A percentile compares a stretch with the other conserved stretches of the same genome.
Conservation (phyloP, 345 rosid species). For the Rhodamnia argentea region DNA sequence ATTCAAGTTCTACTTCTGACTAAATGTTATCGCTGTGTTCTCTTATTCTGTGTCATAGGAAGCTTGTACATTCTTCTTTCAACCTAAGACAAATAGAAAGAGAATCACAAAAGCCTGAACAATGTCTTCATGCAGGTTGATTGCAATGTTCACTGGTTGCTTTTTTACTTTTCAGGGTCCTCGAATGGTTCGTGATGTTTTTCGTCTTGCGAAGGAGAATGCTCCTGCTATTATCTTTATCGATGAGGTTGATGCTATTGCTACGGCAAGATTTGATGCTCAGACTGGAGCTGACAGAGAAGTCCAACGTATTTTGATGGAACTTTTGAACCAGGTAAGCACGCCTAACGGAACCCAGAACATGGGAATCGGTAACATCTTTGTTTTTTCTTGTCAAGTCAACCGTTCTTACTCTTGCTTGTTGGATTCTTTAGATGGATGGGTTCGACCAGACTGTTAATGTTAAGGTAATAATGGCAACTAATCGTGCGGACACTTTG, state of each 20-base stretch:
- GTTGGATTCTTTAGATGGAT: constrained; percentile 49
- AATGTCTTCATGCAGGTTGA: not conserved
- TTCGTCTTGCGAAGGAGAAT: constrained; percentile 96
- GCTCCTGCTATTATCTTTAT: constrained; percentile 98
- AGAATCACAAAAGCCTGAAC: not conserved
- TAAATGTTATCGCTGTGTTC: not conserved
- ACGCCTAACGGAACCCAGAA: not conserved
- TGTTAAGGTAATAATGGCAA: constrained; percentile 97
- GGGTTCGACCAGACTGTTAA: constrained; percentile 98
- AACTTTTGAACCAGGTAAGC: constrained; percentile 81
- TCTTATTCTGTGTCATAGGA: not conserved
- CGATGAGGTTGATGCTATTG: constrained; percentile 97
- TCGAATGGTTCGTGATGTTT: constrained; percentile 99
- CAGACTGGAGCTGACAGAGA: constrained; percentile 99
- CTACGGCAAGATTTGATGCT: constrained; percentile 99
- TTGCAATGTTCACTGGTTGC: not conserved
- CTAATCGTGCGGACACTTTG: constrained; percentile 92
- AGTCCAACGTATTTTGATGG: constrained; percentile 96
- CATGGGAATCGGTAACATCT: not conserved
- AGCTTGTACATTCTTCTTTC: not conserved
- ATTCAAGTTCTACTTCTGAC: not conserved
- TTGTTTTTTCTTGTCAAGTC: not conserved
- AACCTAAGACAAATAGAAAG: not conserved
- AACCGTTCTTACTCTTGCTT: not conserved
- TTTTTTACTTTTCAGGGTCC: constrained; percentile 56